Evolutionary conservation across 371 early-diverging fungal species (phyloP).

Genomic region (Mucor irregularis): DNA sequence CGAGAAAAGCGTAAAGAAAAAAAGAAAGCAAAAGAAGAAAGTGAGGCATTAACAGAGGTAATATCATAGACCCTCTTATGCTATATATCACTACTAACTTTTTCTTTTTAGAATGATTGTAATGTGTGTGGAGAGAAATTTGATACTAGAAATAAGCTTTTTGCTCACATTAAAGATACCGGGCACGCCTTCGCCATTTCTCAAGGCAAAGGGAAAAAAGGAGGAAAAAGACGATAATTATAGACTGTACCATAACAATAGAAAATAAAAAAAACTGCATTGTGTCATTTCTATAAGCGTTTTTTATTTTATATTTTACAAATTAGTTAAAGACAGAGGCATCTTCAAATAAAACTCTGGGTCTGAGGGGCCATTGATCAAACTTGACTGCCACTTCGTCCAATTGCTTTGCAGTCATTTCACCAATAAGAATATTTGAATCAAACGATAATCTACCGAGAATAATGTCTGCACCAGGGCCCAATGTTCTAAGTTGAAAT

Average conservation of each 20-base stretch:
- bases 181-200: slow-evolving; percentile 68
- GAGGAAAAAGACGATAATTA: slow-evolving; percentile 15
- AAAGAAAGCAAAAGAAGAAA: slow-evolving; percentile 53
- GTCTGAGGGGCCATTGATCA: slow-evolving; percentile 64
- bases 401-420: slow-evolving; percentile 54
- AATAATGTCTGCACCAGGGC: slow-evolving; percentile 67
- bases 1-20: slow-evolving; percentile 47
- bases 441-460: slow-evolving; percentile 55
- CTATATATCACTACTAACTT: background rate
- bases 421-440: slow-evolving; percentile 40
- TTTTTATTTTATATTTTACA: slow-evolving; percentile 1
- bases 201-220: slow-evolving; percentile 9
- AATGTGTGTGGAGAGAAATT: slow-evolving; percentile 67
- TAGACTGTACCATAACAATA: background rate
- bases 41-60: slow-evolving; percentile 23
- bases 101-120: slow-evolving; percentile 42
- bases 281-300: too few relatives aligned
- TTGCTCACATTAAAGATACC: slow-evolving; percentile 70
- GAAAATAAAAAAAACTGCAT: background rate
- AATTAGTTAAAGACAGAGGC: slow-evolving; percentile 14
- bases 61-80: background rate
- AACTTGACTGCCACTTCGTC: slow-evolving; percentile 61
- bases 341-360: slow-evolving; percentile 48
- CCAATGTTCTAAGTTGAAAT: slow-evolving; percentile 41
- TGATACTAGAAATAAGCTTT: slow-evolving; percentile 68